These are phyloP conservation scores for Trichaptum fuscoviolaceum DNA, from an alignment of 768 basidiomycete genomes.

Conservation along the genomic window DNA sequence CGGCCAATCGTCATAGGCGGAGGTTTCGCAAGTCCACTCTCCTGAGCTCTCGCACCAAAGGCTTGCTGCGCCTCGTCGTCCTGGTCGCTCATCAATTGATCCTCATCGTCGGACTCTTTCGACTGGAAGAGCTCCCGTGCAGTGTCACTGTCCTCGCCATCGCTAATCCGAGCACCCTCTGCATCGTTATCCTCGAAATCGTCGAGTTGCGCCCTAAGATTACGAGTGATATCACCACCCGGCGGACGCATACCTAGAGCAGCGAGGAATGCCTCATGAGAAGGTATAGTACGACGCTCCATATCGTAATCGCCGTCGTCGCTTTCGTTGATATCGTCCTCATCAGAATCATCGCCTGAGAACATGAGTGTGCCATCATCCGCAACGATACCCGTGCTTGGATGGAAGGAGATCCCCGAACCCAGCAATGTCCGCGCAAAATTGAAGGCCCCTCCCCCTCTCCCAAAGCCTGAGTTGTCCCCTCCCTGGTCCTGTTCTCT, in stretches of 20 bases:
- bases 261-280: background rate
- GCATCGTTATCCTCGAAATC: constrained; percentile 5
- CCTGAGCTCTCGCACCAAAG: constrained; percentile 16
- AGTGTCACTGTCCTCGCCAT: background rate
- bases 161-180: background rate
- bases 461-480: constrained; percentile 21
- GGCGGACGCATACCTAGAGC: background rate
- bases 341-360: constrained; percentile 52
- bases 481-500: constrained; percentile 31
- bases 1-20: constrained; percentile 23
- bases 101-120: constrained; percentile 18
- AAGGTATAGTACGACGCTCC: background rate
- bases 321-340: constrained; percentile 29
- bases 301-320: constrained; percentile 20
- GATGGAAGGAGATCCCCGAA: constrained; percentile 63
- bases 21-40: constrained; percentile 21
- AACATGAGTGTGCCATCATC: constrained; percentile 57
- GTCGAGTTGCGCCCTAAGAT: background rate
- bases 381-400: constrained; percentile 45
- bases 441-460: constrained; percentile 32
- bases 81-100: constrained; percentile 24
- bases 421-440: constrained; percentile 53
- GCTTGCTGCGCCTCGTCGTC: constrained; percentile 28
- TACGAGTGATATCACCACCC: background rate
- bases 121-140: constrained; percentile 8